Evolutionary conservation across 768 basidiomycete species (phyloP), one percentile per base, ranked within the genome.

Genomic region (Tylopilus rubrobrunneus): DNA sequence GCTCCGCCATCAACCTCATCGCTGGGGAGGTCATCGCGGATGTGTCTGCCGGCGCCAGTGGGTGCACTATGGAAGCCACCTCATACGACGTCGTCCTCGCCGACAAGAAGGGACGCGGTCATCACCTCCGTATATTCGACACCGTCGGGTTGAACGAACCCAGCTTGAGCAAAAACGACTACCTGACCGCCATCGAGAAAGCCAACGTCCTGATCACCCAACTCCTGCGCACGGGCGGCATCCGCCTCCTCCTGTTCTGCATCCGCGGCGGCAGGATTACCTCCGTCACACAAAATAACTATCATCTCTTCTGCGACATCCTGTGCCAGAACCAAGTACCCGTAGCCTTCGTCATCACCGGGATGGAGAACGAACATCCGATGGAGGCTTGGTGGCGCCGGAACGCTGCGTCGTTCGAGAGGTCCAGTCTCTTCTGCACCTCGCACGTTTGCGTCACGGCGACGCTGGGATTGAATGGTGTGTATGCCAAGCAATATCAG

Each of bases 381-480:
- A 71, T 71, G 71, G 70, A 72, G 31, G 23, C 9, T 0, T 71
- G 70, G 70, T 71, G 70, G 71, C 7, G 3, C 7, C 52, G 59
- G 50, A 77, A 77, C 36, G 56, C 64, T 12, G 41, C 40, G 9
- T 10, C 23, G 0, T 77, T 78, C 53, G 31, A 51, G 37, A 46
- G 10, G 39, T 55, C 49, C 25, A 49, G 52, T 5, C 61, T 56
- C 43, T 46, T 27, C 1, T 64, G 71, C 5, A 48, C 53, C 8
- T 70, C 70, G n/a, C 69, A 74, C 23, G 76, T 64, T 0, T 78
- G 77, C 49, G 63, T 77, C 52, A 74, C 74, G 0, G 68, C 72
- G 5, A 73, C 52, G 19, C 54, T 52, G 17, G 66, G 73, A 7
- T 45, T 54, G 21, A 46, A 62, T 0, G 33, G 56, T 40, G 60